A percentile compares a stretch with the other conserved stretches of the same genome.
These are phyloP conservation scores for Taiwanofungus camphoratus DNA, from an alignment of 1,284 basidiomycete species.

Conservation along the genomic window DNA sequence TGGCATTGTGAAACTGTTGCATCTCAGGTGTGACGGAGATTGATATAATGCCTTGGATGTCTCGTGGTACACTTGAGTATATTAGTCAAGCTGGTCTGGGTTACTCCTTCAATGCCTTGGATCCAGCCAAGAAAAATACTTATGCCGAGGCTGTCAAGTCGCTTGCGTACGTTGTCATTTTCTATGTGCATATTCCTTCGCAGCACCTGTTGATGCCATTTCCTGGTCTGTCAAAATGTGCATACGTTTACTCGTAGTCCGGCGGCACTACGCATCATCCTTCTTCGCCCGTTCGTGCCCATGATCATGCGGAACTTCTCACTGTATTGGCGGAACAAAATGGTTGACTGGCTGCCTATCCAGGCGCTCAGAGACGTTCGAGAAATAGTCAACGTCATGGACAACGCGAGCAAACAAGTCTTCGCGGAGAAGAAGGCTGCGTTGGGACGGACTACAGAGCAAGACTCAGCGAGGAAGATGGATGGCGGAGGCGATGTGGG, in stretches of 20 bases:
- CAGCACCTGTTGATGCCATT: neutral
- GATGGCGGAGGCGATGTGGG: conserved; percentile 2
- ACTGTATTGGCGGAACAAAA: conserved; percentile 19
- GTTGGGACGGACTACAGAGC: neutral
- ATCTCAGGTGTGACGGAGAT: conserved; percentile 14
- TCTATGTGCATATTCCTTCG: too few species aligned
- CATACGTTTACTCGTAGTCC: conserved; percentile 8
- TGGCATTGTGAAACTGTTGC: too few species aligned
- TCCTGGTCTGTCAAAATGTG: neutral
- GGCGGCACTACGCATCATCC: conserved; percentile 12
- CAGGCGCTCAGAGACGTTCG: conserved; percentile 15
- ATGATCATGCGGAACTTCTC: conserved; percentile 17
- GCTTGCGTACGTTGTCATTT: conserved; percentile 16
- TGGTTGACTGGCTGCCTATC: conserved; percentile 20
- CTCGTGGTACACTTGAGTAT: conserved; percentile 21
- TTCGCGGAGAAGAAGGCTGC: conserved; percentile 18
- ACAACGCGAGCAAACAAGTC: conserved; percentile 14
- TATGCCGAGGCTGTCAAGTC: conserved; percentile 17
- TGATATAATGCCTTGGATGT: conserved; percentile 22
- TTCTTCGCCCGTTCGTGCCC: conserved; percentile 21
- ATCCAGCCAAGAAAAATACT: conserved; percentile 14
- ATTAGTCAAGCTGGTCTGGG: conserved; percentile 23
- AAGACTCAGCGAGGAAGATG: neutral
- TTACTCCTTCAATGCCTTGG: conserved; percentile 18
- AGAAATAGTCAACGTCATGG: conserved; percentile 14